Evolutionary conservation across 768 basidiomycete species (phyloP).

Genomic region (Chalciporus chontae): DNA sequence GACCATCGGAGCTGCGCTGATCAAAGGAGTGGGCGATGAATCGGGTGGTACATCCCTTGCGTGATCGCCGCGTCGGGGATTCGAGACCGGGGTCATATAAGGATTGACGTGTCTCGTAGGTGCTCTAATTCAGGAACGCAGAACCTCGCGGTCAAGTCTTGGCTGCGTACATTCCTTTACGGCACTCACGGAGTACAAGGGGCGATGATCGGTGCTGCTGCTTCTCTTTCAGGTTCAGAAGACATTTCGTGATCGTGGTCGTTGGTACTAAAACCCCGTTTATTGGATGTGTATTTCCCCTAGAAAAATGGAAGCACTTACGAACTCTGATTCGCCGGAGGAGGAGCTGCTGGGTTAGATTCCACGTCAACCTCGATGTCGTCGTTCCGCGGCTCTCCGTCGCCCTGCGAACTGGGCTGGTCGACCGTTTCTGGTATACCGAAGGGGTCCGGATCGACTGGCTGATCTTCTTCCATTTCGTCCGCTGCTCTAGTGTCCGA

Average conservation of each 20-base stretch:
- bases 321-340: slow-evolving; percentile 4
- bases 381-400: background rate
- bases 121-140: slow-evolving; percentile 2
- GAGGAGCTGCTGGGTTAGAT: background rate
- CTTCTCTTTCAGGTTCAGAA: background rate
- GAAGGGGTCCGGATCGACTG: background rate
- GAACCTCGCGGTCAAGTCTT: background rate
- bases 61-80: slow-evolving; percentile 13
- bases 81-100: slow-evolving; percentile 26
- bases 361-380: background rate
- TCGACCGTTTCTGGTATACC: background rate
- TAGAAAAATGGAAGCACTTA: slow-evolving; percentile 1
- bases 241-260: background rate
- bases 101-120: slow-evolving; percentile 19
- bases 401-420: background rate
- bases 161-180: background rate
- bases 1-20: background rate
- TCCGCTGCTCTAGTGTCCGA: background rate
- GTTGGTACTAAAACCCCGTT: background rate
- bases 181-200: slow-evolving; percentile 20
- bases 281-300: background rate
- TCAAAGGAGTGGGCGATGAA: slow-evolving; percentile 7
- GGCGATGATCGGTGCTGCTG: background rate
- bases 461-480: background rate
- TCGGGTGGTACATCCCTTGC: background rate